phyloP scores from a whole-genome alignment of 345 rosid species.

The Populus deltoides region DNA sequence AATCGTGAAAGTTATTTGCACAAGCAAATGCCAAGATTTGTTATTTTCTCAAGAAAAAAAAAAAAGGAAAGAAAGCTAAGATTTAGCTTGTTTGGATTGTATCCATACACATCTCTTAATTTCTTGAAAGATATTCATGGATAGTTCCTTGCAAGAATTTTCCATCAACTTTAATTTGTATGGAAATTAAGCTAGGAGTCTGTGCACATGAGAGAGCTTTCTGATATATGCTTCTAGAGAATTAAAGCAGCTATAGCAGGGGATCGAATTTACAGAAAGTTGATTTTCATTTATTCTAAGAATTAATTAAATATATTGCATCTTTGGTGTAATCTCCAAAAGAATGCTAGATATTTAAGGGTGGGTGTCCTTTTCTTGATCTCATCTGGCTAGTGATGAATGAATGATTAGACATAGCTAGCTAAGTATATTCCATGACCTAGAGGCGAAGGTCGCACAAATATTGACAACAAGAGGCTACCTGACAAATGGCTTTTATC shows the following conservation, averaged over 20 bases:
- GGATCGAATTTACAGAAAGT: neutral
- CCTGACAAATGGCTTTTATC: conserved; percentile 39
- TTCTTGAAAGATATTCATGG: conserved; percentile 10
- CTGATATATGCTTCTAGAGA: neutral
- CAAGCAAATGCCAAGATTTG: neutral
- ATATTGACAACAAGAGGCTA: conserved; percentile 38
- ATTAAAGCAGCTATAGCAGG: neutral
- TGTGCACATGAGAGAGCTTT: neutral
- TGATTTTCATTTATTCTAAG: neutral
- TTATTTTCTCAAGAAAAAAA: neutral
- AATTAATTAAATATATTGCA: neutral
- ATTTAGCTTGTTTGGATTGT: neutral
- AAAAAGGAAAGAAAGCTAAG: too few relatives aligned
- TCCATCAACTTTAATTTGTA: neutral
- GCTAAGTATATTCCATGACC: conserved; percentile 13
- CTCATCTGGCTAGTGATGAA: conserved; percentile 2
- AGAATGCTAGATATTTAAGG: conserved; percentile 14
- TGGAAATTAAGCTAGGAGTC: neutral
- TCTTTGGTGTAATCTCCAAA: conserved; percentile 1
- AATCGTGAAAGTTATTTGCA: neutral
- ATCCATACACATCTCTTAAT: neutral
- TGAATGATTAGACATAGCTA: conserved; percentile 36
- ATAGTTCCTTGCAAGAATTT: neutral
- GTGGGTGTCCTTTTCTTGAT: conserved; percentile 34
- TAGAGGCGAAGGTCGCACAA: conserved; percentile 19